Evolutionary conservation across 345 rosid genomes (phyloP).

Genomic region (Aquilaria malaccensis): DNA sequence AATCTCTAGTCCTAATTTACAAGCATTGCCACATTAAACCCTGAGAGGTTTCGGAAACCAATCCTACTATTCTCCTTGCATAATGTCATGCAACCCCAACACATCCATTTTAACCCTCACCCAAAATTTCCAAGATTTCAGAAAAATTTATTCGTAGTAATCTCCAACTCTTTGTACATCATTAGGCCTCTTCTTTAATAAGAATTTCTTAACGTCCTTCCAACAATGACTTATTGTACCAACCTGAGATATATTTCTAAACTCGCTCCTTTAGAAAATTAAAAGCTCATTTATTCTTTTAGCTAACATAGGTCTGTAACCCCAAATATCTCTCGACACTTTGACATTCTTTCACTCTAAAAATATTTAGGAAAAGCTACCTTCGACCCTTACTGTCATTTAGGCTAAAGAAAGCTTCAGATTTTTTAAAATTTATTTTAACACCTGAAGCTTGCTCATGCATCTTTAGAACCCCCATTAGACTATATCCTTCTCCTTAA

Average conservation of each 20-base stretch:
- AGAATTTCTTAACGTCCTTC: background rate
- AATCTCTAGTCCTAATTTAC: too few species aligned
- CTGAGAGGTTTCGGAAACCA: too few species aligned
- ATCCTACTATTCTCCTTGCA: too few species aligned
- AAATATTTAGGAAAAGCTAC: background rate
- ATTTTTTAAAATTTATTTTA: too few species aligned
- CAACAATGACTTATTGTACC: background rate
- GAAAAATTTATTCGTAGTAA: too few species aligned
- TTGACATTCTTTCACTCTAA: background rate
- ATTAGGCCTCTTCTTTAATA: background rate
- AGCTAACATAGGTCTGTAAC: background rate
- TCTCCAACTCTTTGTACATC: background rate
- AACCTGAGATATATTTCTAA: too few species aligned
- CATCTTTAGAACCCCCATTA: background rate
- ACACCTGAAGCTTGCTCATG: background rate
- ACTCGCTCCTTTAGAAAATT: too few species aligned
- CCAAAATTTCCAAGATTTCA: too few species aligned
- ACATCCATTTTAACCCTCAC: too few species aligned
- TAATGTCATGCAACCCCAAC: too few species aligned
- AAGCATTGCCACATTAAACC: too few species aligned
- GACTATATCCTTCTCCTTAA: background rate
- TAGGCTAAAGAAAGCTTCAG: background rate
- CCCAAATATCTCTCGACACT: background rate
- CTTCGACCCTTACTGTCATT: too few species aligned
- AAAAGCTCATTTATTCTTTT: background rate